Conservation (phyloP, 225 moss, liverwort and hornwort species). For the Neckera pumila region DNA sequence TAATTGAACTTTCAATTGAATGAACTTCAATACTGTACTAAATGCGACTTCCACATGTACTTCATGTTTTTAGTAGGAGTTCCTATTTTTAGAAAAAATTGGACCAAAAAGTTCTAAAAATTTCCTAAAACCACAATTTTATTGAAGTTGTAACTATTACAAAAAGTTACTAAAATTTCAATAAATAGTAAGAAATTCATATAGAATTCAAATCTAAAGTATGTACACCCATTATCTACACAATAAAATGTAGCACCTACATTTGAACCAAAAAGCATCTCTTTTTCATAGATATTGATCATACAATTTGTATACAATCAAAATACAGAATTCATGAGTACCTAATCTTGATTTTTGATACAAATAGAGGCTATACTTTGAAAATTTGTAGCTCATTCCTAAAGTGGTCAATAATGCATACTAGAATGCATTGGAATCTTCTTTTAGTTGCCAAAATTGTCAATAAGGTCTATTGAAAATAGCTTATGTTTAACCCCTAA, state of each 20-base stretch:
- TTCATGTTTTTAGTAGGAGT: not conserved
- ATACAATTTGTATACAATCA: not conserved
- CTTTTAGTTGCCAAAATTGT: not conserved
- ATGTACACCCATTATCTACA: too few species aligned
- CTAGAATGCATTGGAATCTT: too few species aligned
- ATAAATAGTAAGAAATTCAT: too few species aligned
- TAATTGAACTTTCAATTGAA: not conserved
- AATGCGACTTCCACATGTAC: not conserved
- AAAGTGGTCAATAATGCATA: not conserved
- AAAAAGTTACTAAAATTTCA: too few species aligned
- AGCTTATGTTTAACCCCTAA: too few species aligned
- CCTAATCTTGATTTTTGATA: not conserved
- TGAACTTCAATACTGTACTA: not conserved
- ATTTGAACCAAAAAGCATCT: not conserved
- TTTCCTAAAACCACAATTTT: not conserved
- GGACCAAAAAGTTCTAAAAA: too few species aligned
- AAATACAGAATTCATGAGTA: not conserved
- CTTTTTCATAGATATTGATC: not conserved
- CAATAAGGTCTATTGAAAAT: not conserved
- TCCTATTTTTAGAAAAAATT: not conserved
- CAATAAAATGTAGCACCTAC: not conserved
- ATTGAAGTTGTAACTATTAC: not conserved
- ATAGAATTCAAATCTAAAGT: too few species aligned
- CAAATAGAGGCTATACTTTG: not conserved
- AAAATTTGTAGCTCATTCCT: not conserved